phyloP scores from a whole-genome alignment of 306 rosid genomes.

The Malus sylvestris region DNA sequence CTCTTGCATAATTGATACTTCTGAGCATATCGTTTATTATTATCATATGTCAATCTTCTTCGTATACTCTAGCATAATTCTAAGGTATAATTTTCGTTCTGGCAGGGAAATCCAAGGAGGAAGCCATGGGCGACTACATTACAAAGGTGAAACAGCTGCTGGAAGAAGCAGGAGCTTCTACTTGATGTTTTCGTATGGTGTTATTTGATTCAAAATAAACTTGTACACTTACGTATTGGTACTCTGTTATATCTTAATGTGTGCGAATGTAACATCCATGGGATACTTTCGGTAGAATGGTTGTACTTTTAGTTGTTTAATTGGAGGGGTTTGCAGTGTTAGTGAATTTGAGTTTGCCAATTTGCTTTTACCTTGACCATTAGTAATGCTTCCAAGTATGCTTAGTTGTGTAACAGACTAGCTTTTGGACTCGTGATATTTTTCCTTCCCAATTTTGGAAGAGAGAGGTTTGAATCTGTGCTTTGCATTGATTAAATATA shows the following conservation, averaged over 20 bases:
- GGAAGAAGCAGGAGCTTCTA: constrained; percentile 56
- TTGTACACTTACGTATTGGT: constrained; percentile 16
- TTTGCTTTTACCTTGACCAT: too few species aligned
- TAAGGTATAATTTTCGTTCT: neutral
- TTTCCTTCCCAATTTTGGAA: too few species aligned
- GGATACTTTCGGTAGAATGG: neutral
- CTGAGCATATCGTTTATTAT: too few species aligned
- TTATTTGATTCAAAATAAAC: constrained; percentile 27
- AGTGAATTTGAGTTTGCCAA: too few species aligned
- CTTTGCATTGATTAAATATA: too few species aligned
- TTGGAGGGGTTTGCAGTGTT: neutral
- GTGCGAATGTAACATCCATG: constrained; percentile 12
- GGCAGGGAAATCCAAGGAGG: constrained; percentile 82
- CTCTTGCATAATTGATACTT: neutral
- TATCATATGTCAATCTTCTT: too few species aligned
- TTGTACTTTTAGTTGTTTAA: constrained; percentile 9
- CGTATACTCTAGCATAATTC: neutral
- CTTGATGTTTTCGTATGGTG: constrained; percentile 25
- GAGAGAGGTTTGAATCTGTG: too few species aligned
- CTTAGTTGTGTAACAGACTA: too few species aligned
- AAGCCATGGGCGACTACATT: constrained; percentile 77
- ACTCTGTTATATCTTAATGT: constrained; percentile 14
- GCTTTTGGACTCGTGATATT: too few species aligned
- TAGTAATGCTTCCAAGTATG: too few species aligned
- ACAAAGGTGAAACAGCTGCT: constrained; percentile 90